Conservation (phyloP, 139 green algal species). For the Chlorella vulgaris region DNA sequence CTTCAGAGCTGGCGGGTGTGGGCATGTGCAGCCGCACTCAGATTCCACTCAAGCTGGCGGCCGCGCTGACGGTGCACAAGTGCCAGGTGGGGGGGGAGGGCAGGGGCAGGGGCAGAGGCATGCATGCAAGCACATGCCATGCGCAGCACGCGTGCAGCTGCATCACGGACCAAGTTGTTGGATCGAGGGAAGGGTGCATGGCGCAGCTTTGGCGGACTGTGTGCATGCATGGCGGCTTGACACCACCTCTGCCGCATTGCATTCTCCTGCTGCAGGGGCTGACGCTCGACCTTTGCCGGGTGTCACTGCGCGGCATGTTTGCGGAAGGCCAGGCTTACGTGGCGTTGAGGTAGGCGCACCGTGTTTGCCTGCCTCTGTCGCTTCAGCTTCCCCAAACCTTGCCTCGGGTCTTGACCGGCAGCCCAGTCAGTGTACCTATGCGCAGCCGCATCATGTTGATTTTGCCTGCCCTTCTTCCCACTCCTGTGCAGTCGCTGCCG, state of each 20-base stretch:
- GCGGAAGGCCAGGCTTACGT: slow-evolving; percentile 82
- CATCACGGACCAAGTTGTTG: too few relatives aligned
- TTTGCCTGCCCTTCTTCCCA: too few relatives aligned
- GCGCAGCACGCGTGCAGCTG: too few relatives aligned
- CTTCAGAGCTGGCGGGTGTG: slow-evolving; percentile 32
- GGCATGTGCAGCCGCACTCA: slow-evolving; percentile 58
- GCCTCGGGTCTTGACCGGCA: background rate
- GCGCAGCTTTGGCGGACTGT: too few relatives aligned
- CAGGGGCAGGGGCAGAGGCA: background rate
- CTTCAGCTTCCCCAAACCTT: background rate
- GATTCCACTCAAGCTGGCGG: slow-evolving; percentile 80
- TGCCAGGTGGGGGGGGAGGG: slow-evolving; percentile 2
- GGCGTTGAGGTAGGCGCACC: slow-evolving; percentile 52
- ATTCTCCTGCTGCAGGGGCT: slow-evolving; percentile 50
- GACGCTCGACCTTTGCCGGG: slow-evolving; percentile 68
- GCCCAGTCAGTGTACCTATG: too few relatives aligned
- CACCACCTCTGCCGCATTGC: background rate
- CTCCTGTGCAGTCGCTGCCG: slow-evolving; percentile 38
- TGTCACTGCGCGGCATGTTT: slow-evolving; percentile 57
- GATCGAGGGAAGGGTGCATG: too few relatives aligned
- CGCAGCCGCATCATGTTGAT: too few relatives aligned
- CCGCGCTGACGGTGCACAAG: slow-evolving; percentile 82
- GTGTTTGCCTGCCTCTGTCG: background rate
- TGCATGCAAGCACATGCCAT: background rate
- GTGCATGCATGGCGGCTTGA: too few relatives aligned